Evolutionary conservation across 2,329 filamentous ascomycete genomes (phyloP), one percentile per base, ranked within the genome.

Genomic region (Trichoderma polysporum): DNA sequence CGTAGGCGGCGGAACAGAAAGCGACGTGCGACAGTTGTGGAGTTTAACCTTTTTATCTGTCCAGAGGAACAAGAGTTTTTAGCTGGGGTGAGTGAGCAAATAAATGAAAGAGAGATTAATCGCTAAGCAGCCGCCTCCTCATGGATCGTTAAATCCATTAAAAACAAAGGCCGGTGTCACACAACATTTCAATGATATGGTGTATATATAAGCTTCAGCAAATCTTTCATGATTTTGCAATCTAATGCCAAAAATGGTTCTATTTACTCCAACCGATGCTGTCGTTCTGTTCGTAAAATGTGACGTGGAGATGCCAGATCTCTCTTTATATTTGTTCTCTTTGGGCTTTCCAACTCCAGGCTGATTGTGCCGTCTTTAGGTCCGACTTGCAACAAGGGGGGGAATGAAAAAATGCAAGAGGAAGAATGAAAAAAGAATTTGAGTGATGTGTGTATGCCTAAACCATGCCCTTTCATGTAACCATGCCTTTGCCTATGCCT

Each of bases 21-120:
- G 66, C 25, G 50, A 68, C 25, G 53, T 67, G 12, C 52, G 69
- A 9, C 69, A 68, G 52, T 31, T 70, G 6, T 69, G 60, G 66
- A 70, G 69, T 27, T 49, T 70, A 45, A 58, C 56, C 2, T 69
- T 70, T 59, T 47, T 69, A 3, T 64, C 66, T 27, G 58, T 69
- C 2, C 35, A 45, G n/a, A 60, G 66, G 57, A 66, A 66, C 13
- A 58, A 45, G 15, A 41, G 29, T 12, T 47, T 37, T 47, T n/a
- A 22, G 9, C 22, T 12, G 33, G 8, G 29, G 13, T 29, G 33
- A 53, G 27, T 17, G 2, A 5, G 56, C 27, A 19, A 15, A 15
- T 17, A 7, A 25, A 1, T 13, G 4, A 27, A 10, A 3, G 19
- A 37, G 13, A 17, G 12, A 37, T 17, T 39, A 27, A 39, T 5